phyloP scores from a whole-genome alignment of 2,329 filamentous ascomycete species.

The Cercospora brassicicola region DNA sequence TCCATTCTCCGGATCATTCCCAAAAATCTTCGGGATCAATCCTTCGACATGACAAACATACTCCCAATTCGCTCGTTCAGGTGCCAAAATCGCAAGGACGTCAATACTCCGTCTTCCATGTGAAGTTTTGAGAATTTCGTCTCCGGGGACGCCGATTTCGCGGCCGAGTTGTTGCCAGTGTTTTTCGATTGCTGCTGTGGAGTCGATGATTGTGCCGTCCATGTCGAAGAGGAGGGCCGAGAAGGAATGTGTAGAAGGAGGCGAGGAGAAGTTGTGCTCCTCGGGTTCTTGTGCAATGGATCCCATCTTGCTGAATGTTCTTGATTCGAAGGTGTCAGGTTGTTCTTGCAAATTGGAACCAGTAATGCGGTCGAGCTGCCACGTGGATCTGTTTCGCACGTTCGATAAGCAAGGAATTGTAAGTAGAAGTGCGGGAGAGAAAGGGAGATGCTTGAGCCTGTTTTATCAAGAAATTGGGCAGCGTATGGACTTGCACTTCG shows the following conservation, averaged over 20 bases:
- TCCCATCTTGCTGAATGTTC: conserved; percentile 1
- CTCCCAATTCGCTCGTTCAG: conserved; percentile 87
- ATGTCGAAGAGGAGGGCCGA: conserved; percentile 66
- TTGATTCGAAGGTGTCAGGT: not conserved
- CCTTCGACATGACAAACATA: conserved; percentile 80
- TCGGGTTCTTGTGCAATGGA: not conserved
- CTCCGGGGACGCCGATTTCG: conserved; percentile 81
- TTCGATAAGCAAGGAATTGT: not conserved
- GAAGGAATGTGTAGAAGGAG: conserved; percentile 43
- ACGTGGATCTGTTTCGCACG: not conserved
- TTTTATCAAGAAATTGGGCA: not conserved
- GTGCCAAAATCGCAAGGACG: conserved; percentile 73
- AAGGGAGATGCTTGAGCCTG: not conserved
- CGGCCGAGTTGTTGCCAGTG: conserved; percentile 75
- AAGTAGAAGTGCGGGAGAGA: not conserved
- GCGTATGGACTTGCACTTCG: not conserved
- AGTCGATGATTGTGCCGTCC: conserved; percentile 83
- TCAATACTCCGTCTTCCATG: conserved; percentile 91
- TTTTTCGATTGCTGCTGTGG: conserved; percentile 72
- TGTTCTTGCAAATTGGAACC: not conserved
- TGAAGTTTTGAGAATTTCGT: conserved; percentile 78
- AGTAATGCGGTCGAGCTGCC: not conserved
- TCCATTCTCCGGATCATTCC: conserved; percentile 72
- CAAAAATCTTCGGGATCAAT: conserved; percentile 70
- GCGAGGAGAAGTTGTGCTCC: conserved; percentile 43